Percentiles rank a stretch among this genome's conserved stretches.
phyloP scores from a whole-genome alignment of 2,329 filamentous ascomycete genomes.

The Xylariaceae sp. region DNA sequence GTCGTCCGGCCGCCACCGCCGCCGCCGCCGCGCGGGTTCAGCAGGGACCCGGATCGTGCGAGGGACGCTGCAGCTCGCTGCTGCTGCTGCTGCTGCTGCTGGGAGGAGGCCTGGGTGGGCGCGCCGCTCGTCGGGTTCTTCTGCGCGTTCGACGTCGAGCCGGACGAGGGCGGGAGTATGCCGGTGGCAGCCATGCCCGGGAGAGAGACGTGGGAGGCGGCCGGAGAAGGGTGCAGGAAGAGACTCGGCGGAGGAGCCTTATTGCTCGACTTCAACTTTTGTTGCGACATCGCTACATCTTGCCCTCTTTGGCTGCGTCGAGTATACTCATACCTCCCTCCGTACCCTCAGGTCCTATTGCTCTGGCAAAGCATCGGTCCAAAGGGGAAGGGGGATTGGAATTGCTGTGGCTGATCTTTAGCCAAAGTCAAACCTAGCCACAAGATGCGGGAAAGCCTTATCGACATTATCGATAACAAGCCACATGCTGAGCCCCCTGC shows the following conservation, averaged over 20 bases:
- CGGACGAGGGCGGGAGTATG: constrained; percentile 24
- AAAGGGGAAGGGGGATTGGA: too few relatives aligned
- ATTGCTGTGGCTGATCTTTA: too few relatives aligned
- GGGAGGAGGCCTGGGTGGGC: constrained; percentile 8
- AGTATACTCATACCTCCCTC: background rate
- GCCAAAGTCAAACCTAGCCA: too few relatives aligned
- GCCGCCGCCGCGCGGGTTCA: constrained; percentile 20
- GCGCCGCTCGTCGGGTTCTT: constrained; percentile 6
- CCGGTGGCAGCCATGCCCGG: constrained; percentile 34
- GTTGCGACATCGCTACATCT: constrained; percentile 26
- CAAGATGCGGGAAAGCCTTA: too few relatives aligned
- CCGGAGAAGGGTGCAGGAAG: constrained; percentile 75
- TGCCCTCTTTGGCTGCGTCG: too few relatives aligned
- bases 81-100: constrained; percentile 20
- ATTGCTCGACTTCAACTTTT: constrained; percentile 20
- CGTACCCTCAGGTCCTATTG: too few relatives aligned
- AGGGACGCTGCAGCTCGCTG: constrained; percentile 23
- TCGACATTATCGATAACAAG: too few relatives aligned
- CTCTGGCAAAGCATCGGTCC: too few relatives aligned
- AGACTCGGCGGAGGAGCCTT: constrained; percentile 59
- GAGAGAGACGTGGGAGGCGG: constrained; percentile 62
- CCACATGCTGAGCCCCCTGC: too few relatives aligned
- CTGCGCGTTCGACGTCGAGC: constrained; percentile 9
- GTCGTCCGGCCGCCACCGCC: too few relatives aligned
- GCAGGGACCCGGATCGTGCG: constrained; percentile 31